Evolutionary conservation across 495 filamentous ascomycete species (phyloP), one percentile per base, ranked within the genome.

Genomic region (Hyaloscypha bicolor): DNA sequence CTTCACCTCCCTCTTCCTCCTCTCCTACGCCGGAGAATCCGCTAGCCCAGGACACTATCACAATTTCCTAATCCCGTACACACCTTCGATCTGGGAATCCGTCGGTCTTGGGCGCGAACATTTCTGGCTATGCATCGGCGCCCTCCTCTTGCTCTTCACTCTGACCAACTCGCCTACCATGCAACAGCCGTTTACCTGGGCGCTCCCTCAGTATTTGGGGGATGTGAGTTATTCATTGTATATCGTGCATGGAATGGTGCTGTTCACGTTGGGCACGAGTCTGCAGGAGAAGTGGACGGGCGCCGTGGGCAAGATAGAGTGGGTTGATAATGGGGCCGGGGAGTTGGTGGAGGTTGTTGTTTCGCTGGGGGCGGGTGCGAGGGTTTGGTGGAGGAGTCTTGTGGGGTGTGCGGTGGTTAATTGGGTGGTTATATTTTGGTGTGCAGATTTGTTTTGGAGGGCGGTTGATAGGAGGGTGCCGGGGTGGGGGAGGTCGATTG

Each of bases 201-300:
- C 77, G 0, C 56, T 89, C 0, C 83, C 84, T 32, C 87, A 88
- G 70, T 90, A 90, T 71, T 79, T 86, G 12, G 87, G 88, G 51
- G 80, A 85, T 39, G 82, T 88, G 53, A 83, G 82, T 8, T 87
- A 77, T 70, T 77, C 80, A 8, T 81, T 87, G 55, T 88, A 87
- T 56, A 80, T 87, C 42, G 82, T 86, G 35, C 85, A 86, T 59
- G 83, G 81, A 3, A 80, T 81, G 31, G 82, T 89, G 19, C 74
- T 85, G 0, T 80, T 83, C 56, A 79, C 78, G 0, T 68, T 85
- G 22, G 82, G 82, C 21, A 83, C 64, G 14, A 12, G 42, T 9
- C 32, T 66, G 32, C 39, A 35, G 57, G 56, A 66, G 31, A 3
- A n/a, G 16, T 66, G 64, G 64, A 66, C 64, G 1, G 64, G 64